These are phyloP conservation scores for Fusarium torreyae DNA, from an alignment of 2,329 filamentous ascomycete species.

Conservation along the genomic window DNA sequence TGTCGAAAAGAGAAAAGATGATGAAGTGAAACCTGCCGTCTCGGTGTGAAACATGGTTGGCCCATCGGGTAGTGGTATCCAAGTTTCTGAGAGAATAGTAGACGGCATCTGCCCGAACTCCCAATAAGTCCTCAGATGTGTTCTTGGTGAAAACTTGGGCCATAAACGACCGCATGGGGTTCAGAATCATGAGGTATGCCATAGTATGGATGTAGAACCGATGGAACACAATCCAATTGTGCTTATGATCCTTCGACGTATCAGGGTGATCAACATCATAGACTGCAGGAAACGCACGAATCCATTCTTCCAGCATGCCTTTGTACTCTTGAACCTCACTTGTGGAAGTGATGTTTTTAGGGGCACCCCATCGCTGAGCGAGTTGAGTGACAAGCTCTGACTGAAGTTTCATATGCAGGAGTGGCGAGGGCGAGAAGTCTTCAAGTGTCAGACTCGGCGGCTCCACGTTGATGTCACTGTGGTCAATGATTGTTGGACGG, in stretches of 20 bases:
- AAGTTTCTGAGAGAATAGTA: constrained; percentile 61
- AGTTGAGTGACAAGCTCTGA: constrained; percentile 53
- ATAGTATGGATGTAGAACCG: constrained; percentile 62
- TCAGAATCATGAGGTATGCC: constrained; percentile 62
- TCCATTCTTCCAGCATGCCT: constrained; percentile 58
- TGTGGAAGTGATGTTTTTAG: constrained; percentile 48
- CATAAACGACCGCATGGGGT: constrained; percentile 64
- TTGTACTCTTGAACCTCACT: constrained; percentile 53
- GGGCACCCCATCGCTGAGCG: constrained; percentile 48
- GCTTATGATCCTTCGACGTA: constrained; percentile 56
- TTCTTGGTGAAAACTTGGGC: constrained; percentile 53
- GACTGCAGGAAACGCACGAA: constrained; percentile 58
- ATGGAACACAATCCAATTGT: constrained; percentile 62
- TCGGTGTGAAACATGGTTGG: constrained; percentile 60
- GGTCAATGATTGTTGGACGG: constrained; percentile 55
- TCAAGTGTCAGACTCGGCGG: constrained; percentile 55
- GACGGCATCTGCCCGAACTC: constrained; percentile 58
- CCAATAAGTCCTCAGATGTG: constrained; percentile 51
- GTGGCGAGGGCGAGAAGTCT: constrained; percentile 52
- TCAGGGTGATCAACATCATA: constrained; percentile 59
- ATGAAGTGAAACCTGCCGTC: constrained; percentile 67
- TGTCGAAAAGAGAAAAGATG: constrained; percentile 67
- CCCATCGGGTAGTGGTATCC: constrained; percentile 57
- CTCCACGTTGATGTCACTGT: constrained; percentile 51
- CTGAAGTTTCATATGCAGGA: constrained; percentile 56